Base-by-base conservation (phyloP, 192 early-diverging fungal genomes). In the Jimgerdemannia lactiflua region DNA sequence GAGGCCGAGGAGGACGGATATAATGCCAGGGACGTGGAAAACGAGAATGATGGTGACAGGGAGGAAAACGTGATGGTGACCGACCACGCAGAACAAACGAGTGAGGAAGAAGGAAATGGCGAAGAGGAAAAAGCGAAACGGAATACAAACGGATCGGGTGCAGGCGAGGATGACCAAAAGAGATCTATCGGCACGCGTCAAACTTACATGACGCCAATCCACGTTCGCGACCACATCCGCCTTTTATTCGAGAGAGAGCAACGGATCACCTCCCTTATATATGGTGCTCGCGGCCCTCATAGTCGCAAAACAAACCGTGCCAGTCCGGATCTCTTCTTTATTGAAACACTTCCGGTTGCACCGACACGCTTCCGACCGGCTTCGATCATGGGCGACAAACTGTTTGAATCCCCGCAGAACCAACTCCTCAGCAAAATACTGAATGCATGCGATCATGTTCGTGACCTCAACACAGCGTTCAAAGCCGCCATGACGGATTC, bases 351-450 rank as follows among this genome's bases (percentile, higher is more conserved):
- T 19, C 89, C 96, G 0, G 97, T 99, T 39, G 83, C 97, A 17
- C 98, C 98, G 42, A 95, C 91, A 69, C 89, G 92, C 71, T 99
- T 98, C 89, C 94, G 98, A 18, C 98, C 98, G 42, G 89, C 96
- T 39, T 93, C 94, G 3, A 90, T 95, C 70, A 93, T 98, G 91
- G 89, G 88, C 71, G 97, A 97, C 74, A 90, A 93, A 79, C 71
- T 92, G 18, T 94, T 94, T 83, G 97, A 99, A 80, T 94, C 96
- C 83, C 93, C 96, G n/a, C 97, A 98, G 81, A 99, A 98, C 86
- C 90, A 92, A 70, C 89, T 94, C 59, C 86, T 99, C 73, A 89
- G 88, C 65, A 87, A 89, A 43, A 93, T 99, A 72, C 87, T 99
- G 71, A 94, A 92, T 79, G 86, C 91, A 4, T 94, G 94, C 77